Conservation (phyloP, 1,139 yeast species). For the Eremothecium coryli region DNA sequence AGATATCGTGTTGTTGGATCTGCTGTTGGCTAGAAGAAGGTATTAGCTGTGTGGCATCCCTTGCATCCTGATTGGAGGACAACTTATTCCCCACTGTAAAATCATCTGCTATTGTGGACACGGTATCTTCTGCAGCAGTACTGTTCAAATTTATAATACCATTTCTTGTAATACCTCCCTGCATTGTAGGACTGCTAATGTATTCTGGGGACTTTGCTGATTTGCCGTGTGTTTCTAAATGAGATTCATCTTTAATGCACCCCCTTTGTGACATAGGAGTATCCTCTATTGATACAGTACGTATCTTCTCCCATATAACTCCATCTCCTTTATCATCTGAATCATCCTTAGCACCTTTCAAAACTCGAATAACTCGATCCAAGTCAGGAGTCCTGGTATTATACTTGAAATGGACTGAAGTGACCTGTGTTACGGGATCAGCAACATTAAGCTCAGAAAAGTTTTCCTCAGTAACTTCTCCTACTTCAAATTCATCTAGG, state of each 20-base stretch:
- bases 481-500: background rate
- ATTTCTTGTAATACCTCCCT: too few species aligned
- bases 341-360: slow-evolving; percentile 14
- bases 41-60: too few species aligned
- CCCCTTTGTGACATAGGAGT: slow-evolving; percentile 15
- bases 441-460: slow-evolving; percentile 1
- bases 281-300: slow-evolving; percentile 15
- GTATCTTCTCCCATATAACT: slow-evolving; percentile 3
- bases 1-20: too few species aligned
- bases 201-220: too few species aligned
- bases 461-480: background rate
- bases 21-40: too few species aligned
- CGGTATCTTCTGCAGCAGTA: too few species aligned
- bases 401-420: slow-evolving; percentile 4
- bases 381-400: slow-evolving; percentile 25
- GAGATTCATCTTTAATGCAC: background rate
- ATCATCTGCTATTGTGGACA: background rate
- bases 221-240: too few species aligned
- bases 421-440: background rate
- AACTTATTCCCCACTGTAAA: background rate
- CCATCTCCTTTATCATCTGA: slow-evolving; percentile 8
- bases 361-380: slow-evolving; percentile 21
- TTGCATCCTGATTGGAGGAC: background rate
- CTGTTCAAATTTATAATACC: too few species aligned
- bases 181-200: too few species aligned